Evolutionary conservation across 768 basidiomycete species (phyloP).

Genomic region (Boletus vinaceobasis): DNA sequence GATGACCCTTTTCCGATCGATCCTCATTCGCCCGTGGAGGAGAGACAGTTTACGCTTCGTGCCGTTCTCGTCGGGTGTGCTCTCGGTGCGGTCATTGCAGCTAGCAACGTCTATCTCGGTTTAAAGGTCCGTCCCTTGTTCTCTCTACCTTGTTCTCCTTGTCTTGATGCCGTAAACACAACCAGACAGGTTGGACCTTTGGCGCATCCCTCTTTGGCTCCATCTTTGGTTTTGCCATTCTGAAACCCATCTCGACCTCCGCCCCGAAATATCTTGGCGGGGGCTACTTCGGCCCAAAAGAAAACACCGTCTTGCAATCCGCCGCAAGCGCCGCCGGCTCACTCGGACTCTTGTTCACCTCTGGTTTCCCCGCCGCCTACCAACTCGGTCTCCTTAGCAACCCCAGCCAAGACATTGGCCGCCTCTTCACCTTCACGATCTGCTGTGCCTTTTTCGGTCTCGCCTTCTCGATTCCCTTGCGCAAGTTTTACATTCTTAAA

Average conservation of each 20-base stretch:
- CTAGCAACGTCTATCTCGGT: conserved; percentile 65
- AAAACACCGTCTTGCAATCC: conserved; percentile 38
- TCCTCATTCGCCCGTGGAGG: conserved; percentile 38
- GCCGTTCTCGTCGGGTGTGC: conserved; percentile 48
- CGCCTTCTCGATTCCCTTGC: conserved; percentile 63
- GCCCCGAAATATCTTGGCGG: conserved; percentile 45
- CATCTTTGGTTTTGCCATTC: conserved; percentile 44
- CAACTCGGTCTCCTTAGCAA: conserved; percentile 47
- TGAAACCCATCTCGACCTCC: conserved; percentile 52
- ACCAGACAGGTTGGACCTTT: conserved; percentile 60
- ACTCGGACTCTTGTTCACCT: conserved; percentile 56
- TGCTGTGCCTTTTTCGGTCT: conserved; percentile 59
- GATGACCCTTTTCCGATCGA: conserved; percentile 51
- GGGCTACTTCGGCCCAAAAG: conserved; percentile 61
- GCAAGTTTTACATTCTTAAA: conserved; percentile 59
- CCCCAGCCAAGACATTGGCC: conserved; percentile 52
- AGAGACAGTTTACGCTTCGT: conserved; percentile 51
- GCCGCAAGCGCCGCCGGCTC: conserved; percentile 47
- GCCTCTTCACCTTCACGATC: conserved; percentile 51
- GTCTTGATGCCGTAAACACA: not conserved
- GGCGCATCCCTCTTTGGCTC: conserved; percentile 57
- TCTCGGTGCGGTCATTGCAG: conserved; percentile 54
- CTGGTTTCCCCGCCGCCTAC: conserved; percentile 60
- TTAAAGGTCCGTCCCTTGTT: conserved; percentile 38
- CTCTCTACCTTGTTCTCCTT: not conserved